Conservation (phyloP, 495 filamentous ascomycete species). For the Aspergillus cavernicola region DNA sequence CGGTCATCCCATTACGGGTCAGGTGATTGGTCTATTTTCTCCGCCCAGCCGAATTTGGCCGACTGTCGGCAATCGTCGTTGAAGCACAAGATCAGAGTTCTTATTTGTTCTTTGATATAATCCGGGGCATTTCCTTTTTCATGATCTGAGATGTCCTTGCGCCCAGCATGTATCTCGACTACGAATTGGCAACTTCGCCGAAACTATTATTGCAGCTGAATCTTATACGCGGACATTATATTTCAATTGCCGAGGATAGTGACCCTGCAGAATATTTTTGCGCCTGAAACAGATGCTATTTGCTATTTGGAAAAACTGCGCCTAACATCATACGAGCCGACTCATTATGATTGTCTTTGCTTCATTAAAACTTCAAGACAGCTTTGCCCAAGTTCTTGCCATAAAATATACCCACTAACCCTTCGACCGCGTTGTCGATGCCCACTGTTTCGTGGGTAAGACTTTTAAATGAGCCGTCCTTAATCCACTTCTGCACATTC, state of each 20-base stretch:
- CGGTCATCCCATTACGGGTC: conserved; percentile 37
- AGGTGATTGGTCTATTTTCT: conserved; percentile 41
- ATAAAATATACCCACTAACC: conserved; percentile 78
- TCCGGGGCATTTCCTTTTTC: background rate
- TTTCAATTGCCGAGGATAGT: conserved; percentile 5
- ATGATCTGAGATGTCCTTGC: background rate
- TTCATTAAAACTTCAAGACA: conserved; percentile 61
- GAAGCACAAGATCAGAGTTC: background rate
- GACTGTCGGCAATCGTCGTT: conserved; percentile 26
- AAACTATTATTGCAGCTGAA: no score
- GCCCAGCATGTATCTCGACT: background rate
- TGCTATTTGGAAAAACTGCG: background rate
- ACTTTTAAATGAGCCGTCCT: conserved; percentile 74
- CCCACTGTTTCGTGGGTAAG: conserved; percentile 68
- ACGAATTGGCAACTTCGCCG: background rate
- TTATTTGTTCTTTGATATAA: background rate
- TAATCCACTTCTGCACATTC: conserved; percentile 79
- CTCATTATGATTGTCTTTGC: background rate
- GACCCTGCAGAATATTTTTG: conserved; percentile 13
- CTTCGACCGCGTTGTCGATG: conserved; percentile 78
- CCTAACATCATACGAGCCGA: background rate
- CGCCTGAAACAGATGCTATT: background rate
- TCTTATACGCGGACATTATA: background rate
- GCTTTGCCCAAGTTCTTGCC: conserved; percentile 95
- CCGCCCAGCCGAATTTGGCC: conserved; percentile 47